Conservation (phyloP, 257 asterid genomes). For the Fraxinus americana region DNA sequence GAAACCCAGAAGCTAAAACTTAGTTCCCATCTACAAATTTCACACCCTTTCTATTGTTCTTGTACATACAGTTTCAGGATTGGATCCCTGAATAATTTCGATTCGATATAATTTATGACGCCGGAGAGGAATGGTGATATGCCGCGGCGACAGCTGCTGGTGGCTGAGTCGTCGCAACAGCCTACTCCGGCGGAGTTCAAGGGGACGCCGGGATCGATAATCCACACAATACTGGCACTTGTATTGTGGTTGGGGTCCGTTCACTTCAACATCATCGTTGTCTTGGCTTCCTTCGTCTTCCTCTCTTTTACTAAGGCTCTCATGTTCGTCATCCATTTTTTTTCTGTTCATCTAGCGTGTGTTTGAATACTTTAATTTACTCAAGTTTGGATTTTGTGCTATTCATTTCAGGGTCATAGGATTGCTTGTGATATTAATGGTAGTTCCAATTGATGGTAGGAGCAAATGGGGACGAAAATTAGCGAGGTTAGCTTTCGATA, state of each 20-base stretch:
- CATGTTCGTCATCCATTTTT: slow-evolving; percentile 41
- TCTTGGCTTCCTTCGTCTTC: slow-evolving; percentile 59
- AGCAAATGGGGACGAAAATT: slow-evolving; percentile 68
- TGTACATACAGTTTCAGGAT: not conserved
- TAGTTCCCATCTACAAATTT: not conserved
- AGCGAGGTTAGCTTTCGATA: slow-evolving; percentile 48
- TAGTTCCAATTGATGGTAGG: slow-evolving; percentile 72
- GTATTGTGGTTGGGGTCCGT: slow-evolving; percentile 70
- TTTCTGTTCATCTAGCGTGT: not conserved
- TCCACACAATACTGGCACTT: slow-evolving; percentile 51
- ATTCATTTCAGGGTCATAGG: slow-evolving; percentile 60
- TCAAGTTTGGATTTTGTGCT: slow-evolving; percentile 17
- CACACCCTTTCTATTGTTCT: not conserved
- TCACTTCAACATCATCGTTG: slow-evolving; percentile 51
- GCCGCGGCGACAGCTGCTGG: slow-evolving; percentile 28
- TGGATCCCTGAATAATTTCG: not conserved
- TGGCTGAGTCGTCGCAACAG: slow-evolving; percentile 22
- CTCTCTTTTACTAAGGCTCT: slow-evolving; percentile 66
- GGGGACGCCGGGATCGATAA: slow-evolving; percentile 50
- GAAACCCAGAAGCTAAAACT: not conserved
- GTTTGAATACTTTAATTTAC: not conserved
- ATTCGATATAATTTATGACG: slow-evolving; percentile 23
- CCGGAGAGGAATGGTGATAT: slow-evolving; percentile 38
- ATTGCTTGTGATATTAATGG: slow-evolving; percentile 55
- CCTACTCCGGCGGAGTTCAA: slow-evolving; percentile 61